These are phyloP conservation scores for Blastomyces gilchristii DNA, from an alignment of 2,329 filamentous ascomycete genomes.

Conservation along the genomic window DNA sequence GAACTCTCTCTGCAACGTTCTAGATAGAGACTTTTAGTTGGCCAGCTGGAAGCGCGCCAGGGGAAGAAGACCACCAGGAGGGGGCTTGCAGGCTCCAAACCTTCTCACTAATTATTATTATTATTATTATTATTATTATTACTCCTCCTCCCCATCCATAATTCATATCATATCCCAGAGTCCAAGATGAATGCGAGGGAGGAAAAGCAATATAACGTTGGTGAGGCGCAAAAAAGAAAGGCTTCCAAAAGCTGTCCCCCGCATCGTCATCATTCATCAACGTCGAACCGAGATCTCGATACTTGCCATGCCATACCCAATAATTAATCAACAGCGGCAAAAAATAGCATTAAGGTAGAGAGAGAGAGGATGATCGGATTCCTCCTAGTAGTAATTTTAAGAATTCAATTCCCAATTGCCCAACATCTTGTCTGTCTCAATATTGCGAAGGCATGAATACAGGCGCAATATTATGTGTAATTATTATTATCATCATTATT, in stretches of 20 bases:
- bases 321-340: neutral
- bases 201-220: neutral
- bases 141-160: too few relatives aligned
- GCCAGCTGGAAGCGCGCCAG: neutral
- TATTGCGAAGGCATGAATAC: neutral
- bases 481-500: too few relatives aligned
- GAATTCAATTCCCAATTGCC: neutral
- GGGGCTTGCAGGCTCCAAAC: neutral
- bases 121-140: too few relatives aligned
- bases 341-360: too few relatives aligned
- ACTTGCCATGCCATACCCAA: neutral
- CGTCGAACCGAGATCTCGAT: neutral
- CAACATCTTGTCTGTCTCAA: neutral
- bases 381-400: neutral
- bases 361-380: too few relatives aligned
- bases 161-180: neutral
- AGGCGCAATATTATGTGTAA: too few relatives aligned
- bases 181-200: neutral
- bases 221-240: neutral
- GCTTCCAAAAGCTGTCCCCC: neutral
- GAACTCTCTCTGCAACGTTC: constrained; percentile 4
- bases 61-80: neutral
- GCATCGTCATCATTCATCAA: neutral
- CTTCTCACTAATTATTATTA: neutral
- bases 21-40: neutral